These are phyloP conservation scores for Mycotypha africana DNA, from an alignment of 371 early-diverging fungal genomes.

Conservation along the genomic window DNA sequence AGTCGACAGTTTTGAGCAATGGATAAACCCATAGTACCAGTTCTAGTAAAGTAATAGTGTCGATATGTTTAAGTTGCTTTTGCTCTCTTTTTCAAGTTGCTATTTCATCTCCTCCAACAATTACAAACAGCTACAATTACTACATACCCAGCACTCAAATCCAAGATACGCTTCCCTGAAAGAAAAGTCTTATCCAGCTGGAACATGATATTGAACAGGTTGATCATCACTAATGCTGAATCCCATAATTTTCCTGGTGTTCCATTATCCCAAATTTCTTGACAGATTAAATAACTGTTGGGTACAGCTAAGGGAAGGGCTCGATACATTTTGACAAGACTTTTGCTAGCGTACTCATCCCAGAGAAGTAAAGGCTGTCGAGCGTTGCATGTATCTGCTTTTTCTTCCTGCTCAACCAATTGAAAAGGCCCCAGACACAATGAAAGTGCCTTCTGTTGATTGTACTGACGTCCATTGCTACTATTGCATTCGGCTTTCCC, in stretches of 20 bases:
- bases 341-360: not conserved
- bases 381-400: not conserved
- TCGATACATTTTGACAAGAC: not conserved
- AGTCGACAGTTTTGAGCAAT: slow-evolving; percentile 3
- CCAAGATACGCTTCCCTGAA: slow-evolving; percentile 29
- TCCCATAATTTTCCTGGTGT: slow-evolving; percentile 54
- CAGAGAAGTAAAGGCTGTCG: not conserved
- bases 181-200: slow-evolving; percentile 4
- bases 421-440: slow-evolving; percentile 3
- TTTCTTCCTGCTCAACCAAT: not conserved
- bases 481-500: no score
- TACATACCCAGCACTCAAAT: slow-evolving; percentile 47
- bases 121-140: no score
- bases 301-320: not conserved
- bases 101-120: not conserved
- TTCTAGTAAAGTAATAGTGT: no score
- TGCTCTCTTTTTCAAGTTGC: no score
- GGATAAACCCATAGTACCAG: slow-evolving; percentile 8
- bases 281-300: slow-evolving; percentile 15
- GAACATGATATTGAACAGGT: slow-evolving; percentile 21
- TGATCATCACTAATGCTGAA: slow-evolving; percentile 39
- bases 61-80: no score
- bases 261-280: slow-evolving; percentile 39
- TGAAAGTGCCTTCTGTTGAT: not conserved
- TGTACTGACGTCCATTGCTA: no score